Conservation (phyloP, 148 eudicot genomes). For the Selenicereus undatus region DNA sequence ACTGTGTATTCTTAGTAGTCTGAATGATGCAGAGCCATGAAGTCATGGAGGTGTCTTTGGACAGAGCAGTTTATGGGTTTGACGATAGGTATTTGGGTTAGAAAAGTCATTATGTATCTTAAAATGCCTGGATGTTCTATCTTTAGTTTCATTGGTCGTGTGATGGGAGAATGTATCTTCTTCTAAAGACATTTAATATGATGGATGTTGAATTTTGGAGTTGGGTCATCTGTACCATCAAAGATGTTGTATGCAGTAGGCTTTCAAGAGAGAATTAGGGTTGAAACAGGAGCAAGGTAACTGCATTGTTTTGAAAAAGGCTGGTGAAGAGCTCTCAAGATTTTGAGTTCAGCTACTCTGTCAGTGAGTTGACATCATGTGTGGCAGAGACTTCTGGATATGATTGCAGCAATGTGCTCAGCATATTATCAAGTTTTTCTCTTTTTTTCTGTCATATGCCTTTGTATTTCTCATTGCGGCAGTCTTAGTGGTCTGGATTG, state of each 20-base stretch:
- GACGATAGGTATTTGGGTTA: background rate
- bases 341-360: conserved; percentile 12
- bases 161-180: background rate
- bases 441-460: conserved; percentile 1
- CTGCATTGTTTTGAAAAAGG: background rate
- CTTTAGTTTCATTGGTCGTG: background rate
- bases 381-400: background rate
- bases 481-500: conserved; percentile 23
- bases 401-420: background rate
- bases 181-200: background rate
- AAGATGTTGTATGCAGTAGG: conserved; percentile 7
- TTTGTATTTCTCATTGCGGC: conserved; percentile 10
- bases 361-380: background rate
- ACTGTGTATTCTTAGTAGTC: background rate
- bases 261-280: conserved; percentile 6
- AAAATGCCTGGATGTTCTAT: background rate
- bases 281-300: background rate
- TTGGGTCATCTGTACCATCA: background rate
- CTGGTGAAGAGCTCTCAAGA: conserved; percentile 5
- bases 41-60: background rate
- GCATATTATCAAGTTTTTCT: background rate
- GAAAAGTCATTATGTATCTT: background rate
- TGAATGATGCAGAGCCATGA: conserved; percentile 9
- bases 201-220: background rate
- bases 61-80: background rate